Percentiles rank a stretch among this genome's conserved stretches.
phyloP scores from a whole-genome alignment of 768 basidiomycete genomes.

The Xerocomus potaroensis region DNA sequence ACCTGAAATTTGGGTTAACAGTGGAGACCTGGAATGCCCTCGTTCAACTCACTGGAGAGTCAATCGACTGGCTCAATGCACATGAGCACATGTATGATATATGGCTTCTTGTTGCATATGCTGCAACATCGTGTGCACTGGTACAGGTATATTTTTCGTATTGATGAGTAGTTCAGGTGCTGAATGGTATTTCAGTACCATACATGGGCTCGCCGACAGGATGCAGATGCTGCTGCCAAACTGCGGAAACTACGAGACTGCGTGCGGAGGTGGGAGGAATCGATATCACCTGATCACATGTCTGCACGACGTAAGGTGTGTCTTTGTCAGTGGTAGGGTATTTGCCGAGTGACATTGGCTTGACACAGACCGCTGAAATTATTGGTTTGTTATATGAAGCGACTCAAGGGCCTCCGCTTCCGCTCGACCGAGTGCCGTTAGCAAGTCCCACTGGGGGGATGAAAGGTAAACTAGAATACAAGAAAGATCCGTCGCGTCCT shows the following conservation, averaged over 20 bases:
- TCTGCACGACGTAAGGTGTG: slow-evolving; percentile 83
- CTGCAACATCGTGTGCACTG: slow-evolving; percentile 83
- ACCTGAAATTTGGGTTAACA: slow-evolving; percentile 81
- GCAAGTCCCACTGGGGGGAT: slow-evolving; percentile 80
- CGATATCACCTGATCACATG: slow-evolving; percentile 91
- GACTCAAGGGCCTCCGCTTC: slow-evolving; percentile 68
- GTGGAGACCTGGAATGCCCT: slow-evolving; percentile 77
- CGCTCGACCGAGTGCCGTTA: slow-evolving; percentile 52
- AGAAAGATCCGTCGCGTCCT: slow-evolving; percentile 73
- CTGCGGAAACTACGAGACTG: slow-evolving; percentile 80
- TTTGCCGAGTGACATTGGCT: background rate
- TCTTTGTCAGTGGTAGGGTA: slow-evolving; percentile 3
- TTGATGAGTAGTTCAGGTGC: background rate
- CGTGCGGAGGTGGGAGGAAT: slow-evolving; percentile 81
- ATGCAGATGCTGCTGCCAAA: slow-evolving; percentile 67
- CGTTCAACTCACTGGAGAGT: slow-evolving; percentile 67
- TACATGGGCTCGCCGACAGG: slow-evolving; percentile 84
- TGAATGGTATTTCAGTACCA: slow-evolving; percentile 62
- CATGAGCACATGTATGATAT: slow-evolving; percentile 82
- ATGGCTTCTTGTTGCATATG: slow-evolving; percentile 83
- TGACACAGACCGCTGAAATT: slow-evolving; percentile 78
- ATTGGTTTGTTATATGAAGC: slow-evolving; percentile 90
- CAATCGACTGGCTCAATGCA: slow-evolving; percentile 85
- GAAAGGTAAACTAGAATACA: slow-evolving; percentile 64
- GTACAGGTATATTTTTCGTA: slow-evolving; percentile 62